phyloP scores from a whole-genome alignment of 805 yeast species.

The Debaryomyces tyrocola region DNA sequence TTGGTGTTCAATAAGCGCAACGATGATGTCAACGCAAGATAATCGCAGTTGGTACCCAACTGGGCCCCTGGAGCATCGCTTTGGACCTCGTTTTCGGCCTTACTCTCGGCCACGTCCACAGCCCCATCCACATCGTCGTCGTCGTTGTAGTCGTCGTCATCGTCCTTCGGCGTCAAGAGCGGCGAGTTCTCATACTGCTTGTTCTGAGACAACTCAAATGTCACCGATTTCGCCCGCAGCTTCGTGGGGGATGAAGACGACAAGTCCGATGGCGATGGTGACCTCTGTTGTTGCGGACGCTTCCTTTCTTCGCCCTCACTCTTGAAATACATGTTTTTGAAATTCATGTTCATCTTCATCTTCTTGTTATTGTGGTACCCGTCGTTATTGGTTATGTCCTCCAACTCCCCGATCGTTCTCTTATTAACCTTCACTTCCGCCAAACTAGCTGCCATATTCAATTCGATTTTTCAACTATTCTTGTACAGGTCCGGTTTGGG shows the following conservation, averaged over 20 bases:
- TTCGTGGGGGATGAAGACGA: conserved; percentile 18
- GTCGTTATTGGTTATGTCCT: conserved; percentile 36
- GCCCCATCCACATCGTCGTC: not conserved
- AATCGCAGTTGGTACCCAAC: conserved; percentile 34
- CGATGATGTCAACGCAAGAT: conserved; percentile 32
- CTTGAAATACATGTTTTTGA: conserved; percentile 6
- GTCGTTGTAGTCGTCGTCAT: conserved; percentile 33
- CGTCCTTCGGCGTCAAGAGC: conserved; percentile 43
- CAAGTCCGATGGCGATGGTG: conserved; percentile 22
- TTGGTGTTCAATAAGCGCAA: conserved; percentile 26
- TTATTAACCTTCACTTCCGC: conserved; percentile 24
- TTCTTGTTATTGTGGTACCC: conserved; percentile 21
- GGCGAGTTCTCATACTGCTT: conserved; percentile 32
- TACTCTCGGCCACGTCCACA: not conserved
- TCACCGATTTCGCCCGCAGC: conserved; percentile 23
- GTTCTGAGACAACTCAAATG: conserved; percentile 25
- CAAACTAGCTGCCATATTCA: conserved; percentile 34
- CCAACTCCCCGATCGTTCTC: conserved; percentile 35
- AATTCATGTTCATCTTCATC: conserved; percentile 18
- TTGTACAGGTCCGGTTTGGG: conserved; percentile 1
- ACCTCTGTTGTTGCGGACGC: conserved; percentile 14
- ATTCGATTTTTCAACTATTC: not conserved
- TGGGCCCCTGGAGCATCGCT: conserved; percentile 4
- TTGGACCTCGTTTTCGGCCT: conserved; percentile 1
- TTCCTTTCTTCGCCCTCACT: conserved; percentile 8